Evolutionary conservation across 2,329 filamentous ascomycete species (phyloP).

Genomic region (Plenodomus lindquistii): DNA sequence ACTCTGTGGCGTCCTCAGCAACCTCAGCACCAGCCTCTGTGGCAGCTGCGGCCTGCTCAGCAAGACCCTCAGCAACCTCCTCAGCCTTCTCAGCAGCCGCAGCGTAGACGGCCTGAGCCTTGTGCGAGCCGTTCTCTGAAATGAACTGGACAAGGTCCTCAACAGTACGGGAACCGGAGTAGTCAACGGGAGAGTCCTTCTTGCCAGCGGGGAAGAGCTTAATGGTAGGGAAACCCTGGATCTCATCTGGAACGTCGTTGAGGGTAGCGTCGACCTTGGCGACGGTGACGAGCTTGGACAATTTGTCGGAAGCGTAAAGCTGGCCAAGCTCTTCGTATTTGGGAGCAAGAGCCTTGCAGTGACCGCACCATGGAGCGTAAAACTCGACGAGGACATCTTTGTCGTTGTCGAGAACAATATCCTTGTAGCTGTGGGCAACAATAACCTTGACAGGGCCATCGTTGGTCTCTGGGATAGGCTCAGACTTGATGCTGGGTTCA

Average conservation of each 20-base stretch:
- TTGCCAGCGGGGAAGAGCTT: conserved; percentile 92
- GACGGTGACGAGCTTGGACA: conserved; percentile 64
- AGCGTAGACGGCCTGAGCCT: conserved; percentile 69
- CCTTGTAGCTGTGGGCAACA: conserved; percentile 91
- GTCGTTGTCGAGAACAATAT: conserved; percentile 86
- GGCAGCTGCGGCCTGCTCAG: conserved; percentile 46
- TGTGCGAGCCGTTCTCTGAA: conserved; percentile 91
- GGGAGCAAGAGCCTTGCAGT: conserved; percentile 70
- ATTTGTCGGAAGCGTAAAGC: conserved; percentile 58
- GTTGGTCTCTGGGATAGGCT: conserved; percentile 92
- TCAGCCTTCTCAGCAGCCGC: conserved; percentile 56
- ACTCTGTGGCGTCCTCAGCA: conserved; percentile 38
- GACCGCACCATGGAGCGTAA: conserved; percentile 85
- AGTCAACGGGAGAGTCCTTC: conserved; percentile 84
- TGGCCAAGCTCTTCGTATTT: conserved; percentile 68
- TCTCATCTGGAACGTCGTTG: conserved; percentile 97
- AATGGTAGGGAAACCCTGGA: conserved; percentile 98
- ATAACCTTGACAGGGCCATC: conserved; percentile 85
- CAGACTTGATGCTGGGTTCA: conserved; percentile 96
- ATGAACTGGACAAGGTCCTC: conserved; percentile 93
- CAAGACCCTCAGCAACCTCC: conserved; percentile 46
- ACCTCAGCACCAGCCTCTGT: conserved; percentile 39
- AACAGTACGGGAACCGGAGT: conserved; percentile 83
- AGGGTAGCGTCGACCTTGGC: conserved; percentile 93
- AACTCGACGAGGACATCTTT: conserved; percentile 99